phyloP scores from a whole-genome alignment of 1,139 yeast genomes.

The Meyerozyma smithsonii region DNA sequence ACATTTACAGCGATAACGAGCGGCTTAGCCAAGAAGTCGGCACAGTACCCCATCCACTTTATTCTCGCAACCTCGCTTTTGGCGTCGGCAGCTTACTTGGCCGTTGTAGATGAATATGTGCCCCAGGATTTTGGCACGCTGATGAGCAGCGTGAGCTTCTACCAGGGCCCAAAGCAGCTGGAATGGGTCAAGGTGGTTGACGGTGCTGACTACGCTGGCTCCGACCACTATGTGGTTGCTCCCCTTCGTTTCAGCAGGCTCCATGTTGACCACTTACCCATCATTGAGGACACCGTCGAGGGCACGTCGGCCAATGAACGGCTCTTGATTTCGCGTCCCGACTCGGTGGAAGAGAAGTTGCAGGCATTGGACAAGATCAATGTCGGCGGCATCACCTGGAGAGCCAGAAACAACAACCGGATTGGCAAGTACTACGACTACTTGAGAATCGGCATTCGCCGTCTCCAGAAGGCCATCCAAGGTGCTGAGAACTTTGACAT shows the following conservation, averaged over 20 bases:
- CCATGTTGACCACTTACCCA: constrained; percentile 28
- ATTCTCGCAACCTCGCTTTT: constrained; percentile 68
- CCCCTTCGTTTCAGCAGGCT: constrained; percentile 53
- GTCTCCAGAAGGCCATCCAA: constrained; percentile 49
- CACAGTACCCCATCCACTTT: constrained; percentile 86
- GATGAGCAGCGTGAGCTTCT: constrained; percentile 27
- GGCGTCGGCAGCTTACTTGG: constrained; percentile 78
- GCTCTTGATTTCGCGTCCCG: constrained; percentile 38
- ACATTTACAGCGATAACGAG: constrained; percentile 29
- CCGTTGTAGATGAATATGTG: constrained; percentile 76
- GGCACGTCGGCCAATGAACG: constrained; percentile 35
- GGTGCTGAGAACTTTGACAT: constrained; percentile 90
- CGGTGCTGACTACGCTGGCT: constrained; percentile 28
- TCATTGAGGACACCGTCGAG: constrained; percentile 25
- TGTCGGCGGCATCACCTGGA: constrained; percentile 52
- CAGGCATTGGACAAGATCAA: constrained; percentile 28
- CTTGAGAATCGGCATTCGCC: constrained; percentile 39
- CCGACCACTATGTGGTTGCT: constrained; percentile 44
- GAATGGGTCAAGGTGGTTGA: constrained; percentile 38
- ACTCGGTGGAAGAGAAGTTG: constrained; percentile 29
- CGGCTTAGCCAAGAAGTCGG: constrained; percentile 59
- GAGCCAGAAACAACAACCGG: constrained; percentile 60
- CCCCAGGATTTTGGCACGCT: constrained; percentile 29
- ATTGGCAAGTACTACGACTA: constrained; percentile 64
- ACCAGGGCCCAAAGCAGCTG: constrained; percentile 40